phyloP scores from a whole-genome alignment of 2,329 filamentous ascomycete genomes.

The Plenodomus tracheiphilus region DNA sequence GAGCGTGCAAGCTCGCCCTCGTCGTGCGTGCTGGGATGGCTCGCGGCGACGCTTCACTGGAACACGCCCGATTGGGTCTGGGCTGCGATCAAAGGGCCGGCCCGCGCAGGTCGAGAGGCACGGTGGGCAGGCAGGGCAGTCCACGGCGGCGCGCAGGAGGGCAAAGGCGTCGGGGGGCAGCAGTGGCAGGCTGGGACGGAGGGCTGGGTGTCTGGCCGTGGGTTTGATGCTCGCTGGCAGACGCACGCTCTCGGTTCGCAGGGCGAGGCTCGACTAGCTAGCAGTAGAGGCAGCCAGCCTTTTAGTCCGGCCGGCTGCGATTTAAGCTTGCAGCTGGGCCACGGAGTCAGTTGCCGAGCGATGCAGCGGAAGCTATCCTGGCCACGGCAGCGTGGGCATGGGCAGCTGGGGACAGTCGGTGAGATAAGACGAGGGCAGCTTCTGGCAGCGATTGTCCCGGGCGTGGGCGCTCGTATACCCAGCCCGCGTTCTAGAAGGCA shows the following conservation, averaged over 20 bases:
- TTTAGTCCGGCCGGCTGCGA: slow-evolving; percentile 11
- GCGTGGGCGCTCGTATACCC: slow-evolving; percentile 22
- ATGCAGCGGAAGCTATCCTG: slow-evolving; percentile 26
- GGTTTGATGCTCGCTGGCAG: background rate
- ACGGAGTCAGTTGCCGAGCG: slow-evolving; percentile 30
- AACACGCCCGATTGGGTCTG: slow-evolving; percentile 21
- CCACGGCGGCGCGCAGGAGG: too few relatives aligned
- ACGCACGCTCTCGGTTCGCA: slow-evolving; percentile 23
- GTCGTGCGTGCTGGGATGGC: too few relatives aligned
- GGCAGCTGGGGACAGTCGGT: slow-evolving; percentile 6
- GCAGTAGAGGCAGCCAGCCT: slow-evolving; percentile 2
- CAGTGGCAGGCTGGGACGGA: slow-evolving; percentile 1
- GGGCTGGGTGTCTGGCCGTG: slow-evolving; percentile 3
- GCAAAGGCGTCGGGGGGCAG: slow-evolving; percentile 7
- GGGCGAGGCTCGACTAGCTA: slow-evolving; percentile 15
- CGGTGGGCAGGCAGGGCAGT: background rate
- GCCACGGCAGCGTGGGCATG: slow-evolving; percentile 19
- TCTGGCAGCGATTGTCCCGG: slow-evolving; percentile 35
- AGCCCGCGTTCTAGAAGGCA: slow-evolving; percentile 19
- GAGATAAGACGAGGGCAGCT: slow-evolving; percentile 21
- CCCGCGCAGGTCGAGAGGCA: slow-evolving; percentile 28
- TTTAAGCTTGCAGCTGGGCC: slow-evolving; percentile 16
- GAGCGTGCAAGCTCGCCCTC: too few relatives aligned
- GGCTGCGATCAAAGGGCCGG: slow-evolving; percentile 41
- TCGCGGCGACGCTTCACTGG: slow-evolving; percentile 24